Evolutionary conservation across 768 basidiomycete genomes (phyloP), one percentile per base, ranked within the genome.

Genomic region (Trametes elegans): DNA sequence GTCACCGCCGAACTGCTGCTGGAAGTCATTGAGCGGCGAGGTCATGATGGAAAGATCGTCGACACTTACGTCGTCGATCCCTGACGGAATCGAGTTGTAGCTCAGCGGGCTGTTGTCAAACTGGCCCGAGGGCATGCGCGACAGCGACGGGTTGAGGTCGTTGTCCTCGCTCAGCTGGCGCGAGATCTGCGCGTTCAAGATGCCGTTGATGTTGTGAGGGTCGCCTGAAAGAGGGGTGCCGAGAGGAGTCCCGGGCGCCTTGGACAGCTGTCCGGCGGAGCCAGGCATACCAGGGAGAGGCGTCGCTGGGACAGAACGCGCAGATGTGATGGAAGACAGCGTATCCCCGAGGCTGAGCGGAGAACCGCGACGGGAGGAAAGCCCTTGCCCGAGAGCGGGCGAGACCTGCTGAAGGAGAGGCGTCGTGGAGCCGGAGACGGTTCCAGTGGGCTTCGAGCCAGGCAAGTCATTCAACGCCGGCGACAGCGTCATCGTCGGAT

Each of bases 301-400:
- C 3, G 90, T 92, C 1, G 88, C 89, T 43, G 90, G 90, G 19
- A 93, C 90, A 35, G 90, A 93, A 53, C 90, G 86, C 28, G 87
- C 79, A 16, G 82, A 75, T 21, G 75, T 81, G 28, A 84, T 77
- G 31, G 75, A 73, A 31, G 79, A 79, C 49, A 88, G 68, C 48
- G 73, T 76, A 49, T 91, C 88, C 19, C 86, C 70, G 16, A 82
- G 66, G 48, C 80, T 80, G 11, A 83, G 83, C 28, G 90, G 90
- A 14, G 90, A 92, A 19, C 85, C 82, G 38, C 88, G 81, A 54
- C 90, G 85, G 19, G 88, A 88, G 10, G 76, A 68, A 0, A 87
- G 80, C 6, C 68, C 62, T 31, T 67, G 68, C 27, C 58, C 60
- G 41, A 71, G 62, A 18, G 75, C 76, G 58, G 88, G 86, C 11